phyloP scores from a whole-genome alignment of 2,329 filamentous ascomycete genomes.

The Colletotrichum liaoningense region DNA sequence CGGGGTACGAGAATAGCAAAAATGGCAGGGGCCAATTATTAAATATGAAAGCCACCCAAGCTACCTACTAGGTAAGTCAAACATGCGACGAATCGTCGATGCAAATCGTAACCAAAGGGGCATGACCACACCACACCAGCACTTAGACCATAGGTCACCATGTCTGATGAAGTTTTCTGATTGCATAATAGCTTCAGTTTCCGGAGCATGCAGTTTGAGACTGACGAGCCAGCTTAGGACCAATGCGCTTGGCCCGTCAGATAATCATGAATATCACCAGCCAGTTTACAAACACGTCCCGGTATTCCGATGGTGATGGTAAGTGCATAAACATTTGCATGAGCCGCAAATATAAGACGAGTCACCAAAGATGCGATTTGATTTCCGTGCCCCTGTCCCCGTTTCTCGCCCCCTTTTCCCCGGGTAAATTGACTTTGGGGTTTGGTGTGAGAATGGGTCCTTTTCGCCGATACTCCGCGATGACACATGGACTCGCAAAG shows the following conservation, averaged over 20 bases:
- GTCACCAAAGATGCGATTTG: not conserved
- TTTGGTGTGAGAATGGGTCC: not conserved
- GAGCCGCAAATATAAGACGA: not conserved
- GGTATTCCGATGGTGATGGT: not conserved
- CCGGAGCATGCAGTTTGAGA: not conserved
- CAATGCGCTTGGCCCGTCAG: not conserved
- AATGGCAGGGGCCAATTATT: not conserved
- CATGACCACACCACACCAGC: not conserved
- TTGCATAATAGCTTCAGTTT: not conserved
- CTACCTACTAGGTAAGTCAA: not conserved
- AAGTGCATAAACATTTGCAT: not conserved
- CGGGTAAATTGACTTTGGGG: not conserved
- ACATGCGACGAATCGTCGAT: not conserved
- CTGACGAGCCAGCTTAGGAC: not conserved
- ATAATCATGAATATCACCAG: not conserved
- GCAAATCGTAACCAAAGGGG: not conserved
- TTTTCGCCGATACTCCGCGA: not conserved
- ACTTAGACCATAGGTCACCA: not conserved
- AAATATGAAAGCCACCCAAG: not conserved
- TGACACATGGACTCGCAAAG: not conserved
- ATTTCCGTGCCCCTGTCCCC: not conserved
- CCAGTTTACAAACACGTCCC: not conserved
- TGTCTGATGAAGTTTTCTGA: too few species aligned
- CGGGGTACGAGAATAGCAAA: constrained; percentile 22
- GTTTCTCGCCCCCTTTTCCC: not conserved